Percentiles rank a stretch among this genome's conserved stretches.
phyloP scores from a whole-genome alignment of 805 yeast species.

The Blastobotrys parvus region DNA sequence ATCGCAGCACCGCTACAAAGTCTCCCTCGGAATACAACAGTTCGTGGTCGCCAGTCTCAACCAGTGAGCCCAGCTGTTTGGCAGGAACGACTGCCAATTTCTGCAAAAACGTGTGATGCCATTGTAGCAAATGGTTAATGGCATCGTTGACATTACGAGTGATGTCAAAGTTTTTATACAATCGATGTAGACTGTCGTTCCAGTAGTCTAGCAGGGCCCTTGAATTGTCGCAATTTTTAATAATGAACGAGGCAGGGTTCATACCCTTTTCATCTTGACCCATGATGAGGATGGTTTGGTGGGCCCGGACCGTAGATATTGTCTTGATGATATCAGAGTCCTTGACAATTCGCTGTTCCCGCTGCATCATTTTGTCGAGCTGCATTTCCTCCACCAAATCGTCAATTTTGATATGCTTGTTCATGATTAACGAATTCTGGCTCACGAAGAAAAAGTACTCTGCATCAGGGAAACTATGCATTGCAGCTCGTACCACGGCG shows the following conservation, averaged over 20 bases:
- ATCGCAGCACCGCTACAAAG: slow-evolving; percentile 3
- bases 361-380: slow-evolving; percentile 53
- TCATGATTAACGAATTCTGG: slow-evolving; percentile 63
- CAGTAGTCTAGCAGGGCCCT: slow-evolving; percentile 70
- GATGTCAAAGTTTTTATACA: slow-evolving; percentile 49
- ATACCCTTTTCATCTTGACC: slow-evolving; percentile 62
- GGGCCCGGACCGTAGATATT: slow-evolving; percentile 48
- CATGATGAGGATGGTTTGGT: slow-evolving; percentile 48
- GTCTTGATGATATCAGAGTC: slow-evolving; percentile 37
- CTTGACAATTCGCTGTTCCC: slow-evolving; percentile 62
- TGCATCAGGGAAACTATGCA: slow-evolving; percentile 87
- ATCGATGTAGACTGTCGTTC: slow-evolving; percentile 63
- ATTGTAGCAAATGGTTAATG: slow-evolving; percentile 78
- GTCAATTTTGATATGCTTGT: slow-evolving; percentile 51
- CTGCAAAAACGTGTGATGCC: slow-evolving; percentile 82
- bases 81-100: slow-evolving; percentile 67
- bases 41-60: neutral
- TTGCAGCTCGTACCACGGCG: slow-evolving; percentile 71
- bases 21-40: slow-evolving; percentile 3
- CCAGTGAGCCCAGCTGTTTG: slow-evolving; percentile 38
- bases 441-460: slow-evolving; percentile 86
- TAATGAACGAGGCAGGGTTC: slow-evolving; percentile 62
- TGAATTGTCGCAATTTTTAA: slow-evolving; percentile 57
- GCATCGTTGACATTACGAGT: slow-evolving; percentile 40
- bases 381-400: slow-evolving; percentile 54